Conservation (phyloP, 1,139 yeast species). For the Protomyces lactucae-debilis region DNA sequence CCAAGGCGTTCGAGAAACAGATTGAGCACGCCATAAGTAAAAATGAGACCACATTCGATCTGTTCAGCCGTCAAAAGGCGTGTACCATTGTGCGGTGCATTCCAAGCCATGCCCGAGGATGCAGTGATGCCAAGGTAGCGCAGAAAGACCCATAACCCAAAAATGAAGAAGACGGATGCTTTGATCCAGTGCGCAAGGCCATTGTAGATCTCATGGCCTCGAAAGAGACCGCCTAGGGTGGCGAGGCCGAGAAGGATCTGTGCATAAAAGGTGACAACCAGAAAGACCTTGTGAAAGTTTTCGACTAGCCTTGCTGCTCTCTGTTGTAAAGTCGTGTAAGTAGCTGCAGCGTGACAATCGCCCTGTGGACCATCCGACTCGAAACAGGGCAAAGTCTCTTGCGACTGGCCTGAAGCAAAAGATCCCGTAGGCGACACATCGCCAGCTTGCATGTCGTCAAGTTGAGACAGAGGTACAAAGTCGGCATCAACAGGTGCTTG, state of each 20-base stretch:
- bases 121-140: conserved; percentile 80
- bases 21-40: conserved; percentile 83
- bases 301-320: conserved; percentile 38
- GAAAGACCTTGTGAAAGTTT: conserved; percentile 63
- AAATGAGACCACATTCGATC: conserved; percentile 69
- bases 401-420: background rate
- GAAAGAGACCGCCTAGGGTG: conserved; percentile 64
- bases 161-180: conserved; percentile 78
- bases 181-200: conserved; percentile 91
- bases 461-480: background rate
- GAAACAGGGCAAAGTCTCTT: background rate
- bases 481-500: background rate
- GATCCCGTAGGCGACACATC: background rate
- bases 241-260: conserved; percentile 73
- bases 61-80: conserved; percentile 51
- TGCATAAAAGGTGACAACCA: conserved; percentile 44
- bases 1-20: conserved; percentile 86
- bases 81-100: conserved; percentile 46
- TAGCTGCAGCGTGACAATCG: background rate
- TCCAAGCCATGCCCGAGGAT: conserved; percentile 89
- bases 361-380: conserved; percentile 1
- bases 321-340: background rate
- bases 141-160: conserved; percentile 72
- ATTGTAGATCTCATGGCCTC: conserved; percentile 63
- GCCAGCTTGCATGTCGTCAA: background rate